Percentiles rank a stretch among this genome's conserved stretches.
phyloP scores from a whole-genome alignment of 257 asterid genomes.

The Plantago ovata region DNA sequence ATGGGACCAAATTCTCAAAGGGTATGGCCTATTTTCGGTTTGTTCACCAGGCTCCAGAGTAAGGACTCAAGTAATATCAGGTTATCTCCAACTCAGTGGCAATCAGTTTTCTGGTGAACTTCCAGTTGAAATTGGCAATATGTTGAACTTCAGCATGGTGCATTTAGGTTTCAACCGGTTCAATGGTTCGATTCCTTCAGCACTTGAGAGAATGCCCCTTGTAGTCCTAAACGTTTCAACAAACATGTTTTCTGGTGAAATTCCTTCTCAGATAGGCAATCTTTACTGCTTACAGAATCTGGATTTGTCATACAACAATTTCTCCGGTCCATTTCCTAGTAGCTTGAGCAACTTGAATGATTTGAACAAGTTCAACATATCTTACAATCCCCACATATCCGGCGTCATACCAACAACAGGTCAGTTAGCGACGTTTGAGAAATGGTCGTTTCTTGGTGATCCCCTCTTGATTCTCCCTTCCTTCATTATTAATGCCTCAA shows the following conservation, averaged over 20 bases:
- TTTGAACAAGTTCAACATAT: conserved; percentile 70
- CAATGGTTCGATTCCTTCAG: conserved; percentile 51
- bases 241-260: conserved; percentile 58
- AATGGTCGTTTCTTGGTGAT: conserved; percentile 67
- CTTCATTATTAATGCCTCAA: conserved; percentile 44
- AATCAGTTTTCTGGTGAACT: conserved; percentile 60
- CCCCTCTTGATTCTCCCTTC: conserved; percentile 64
- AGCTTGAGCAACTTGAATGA: conserved; percentile 55
- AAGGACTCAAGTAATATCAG: conserved; percentile 48
- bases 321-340: conserved; percentile 67
- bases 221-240: conserved; percentile 55
- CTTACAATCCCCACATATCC: conserved; percentile 65
- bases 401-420: conserved; percentile 67
- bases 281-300: conserved; percentile 67
- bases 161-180: conserved; percentile 63
- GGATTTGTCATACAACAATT: conserved; percentile 70
- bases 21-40: conserved; percentile 68
- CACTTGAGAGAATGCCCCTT: conserved; percentile 44
- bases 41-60: conserved; percentile 63
- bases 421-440: conserved; percentile 71
- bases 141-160: conserved; percentile 69
- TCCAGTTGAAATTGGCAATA: conserved; percentile 62
- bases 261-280: conserved; percentile 62
- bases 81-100: conserved; percentile 74
- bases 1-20: conserved; percentile 73